phyloP scores from a whole-genome alignment of 495 filamentous ascomycete genomes.

The Talaromyces nanjingensis region DNA sequence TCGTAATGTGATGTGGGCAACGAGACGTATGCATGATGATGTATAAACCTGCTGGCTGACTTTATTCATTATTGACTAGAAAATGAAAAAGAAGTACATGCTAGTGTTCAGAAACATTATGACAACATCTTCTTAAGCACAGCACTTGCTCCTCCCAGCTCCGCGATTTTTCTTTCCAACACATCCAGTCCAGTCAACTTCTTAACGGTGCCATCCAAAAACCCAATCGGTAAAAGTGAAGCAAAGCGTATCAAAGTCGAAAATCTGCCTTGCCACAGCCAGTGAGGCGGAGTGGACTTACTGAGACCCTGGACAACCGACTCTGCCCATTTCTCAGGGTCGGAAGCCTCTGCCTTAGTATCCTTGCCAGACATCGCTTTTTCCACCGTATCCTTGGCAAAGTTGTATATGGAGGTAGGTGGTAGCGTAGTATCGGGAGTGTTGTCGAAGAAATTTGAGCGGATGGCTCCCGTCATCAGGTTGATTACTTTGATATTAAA shows the following conservation, averaged over 20 bases:
- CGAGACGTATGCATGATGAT: not conserved
- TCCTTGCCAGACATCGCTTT: constrained; percentile 2
- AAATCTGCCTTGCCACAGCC: constrained; percentile 27
- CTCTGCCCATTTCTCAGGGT: constrained; percentile 21
- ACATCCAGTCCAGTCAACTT: constrained; percentile 25
- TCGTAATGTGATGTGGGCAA: not conserved
- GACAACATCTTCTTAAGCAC: not conserved
- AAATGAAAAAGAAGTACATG: not conserved
- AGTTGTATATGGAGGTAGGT: constrained; percentile 16
- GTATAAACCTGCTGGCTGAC: too few relatives aligned
- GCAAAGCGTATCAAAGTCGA: constrained; percentile 16
- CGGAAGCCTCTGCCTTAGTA: constrained; percentile 11
- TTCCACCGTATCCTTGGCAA: constrained; percentile 13
- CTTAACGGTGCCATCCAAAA: constrained; percentile 23
- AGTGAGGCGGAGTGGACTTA: constrained; percentile 16
- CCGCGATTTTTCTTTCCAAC: constrained; percentile 10
- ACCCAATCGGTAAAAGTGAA: constrained; percentile 19
- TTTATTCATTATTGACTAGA: not conserved
- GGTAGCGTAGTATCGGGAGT: constrained; percentile 10
- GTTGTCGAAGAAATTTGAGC: constrained; percentile 15
- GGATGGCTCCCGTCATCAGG: constrained; percentile 18
- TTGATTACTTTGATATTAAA: constrained; percentile 23
- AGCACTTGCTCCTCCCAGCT: not conserved
- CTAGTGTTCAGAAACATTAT: not conserved
- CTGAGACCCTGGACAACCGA: constrained; percentile 21